Percentiles rank a stretch among this genome's conserved stretches.
phyloP scores from a whole-genome alignment of 2,329 filamentous ascomycete species.

The Colletotrichum paranaense region DNA sequence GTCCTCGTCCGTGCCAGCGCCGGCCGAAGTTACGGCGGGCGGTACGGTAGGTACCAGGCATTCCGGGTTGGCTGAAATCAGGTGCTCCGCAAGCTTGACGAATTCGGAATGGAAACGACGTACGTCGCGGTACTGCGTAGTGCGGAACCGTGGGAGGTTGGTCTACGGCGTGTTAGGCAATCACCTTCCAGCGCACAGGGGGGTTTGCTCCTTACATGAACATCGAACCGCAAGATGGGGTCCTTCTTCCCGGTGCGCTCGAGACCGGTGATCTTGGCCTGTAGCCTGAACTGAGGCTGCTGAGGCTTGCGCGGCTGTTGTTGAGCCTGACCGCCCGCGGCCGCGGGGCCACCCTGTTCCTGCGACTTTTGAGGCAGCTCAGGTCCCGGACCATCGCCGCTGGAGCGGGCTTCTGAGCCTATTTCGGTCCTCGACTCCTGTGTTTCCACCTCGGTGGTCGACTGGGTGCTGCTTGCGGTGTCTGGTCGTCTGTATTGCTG shows the following conservation, averaged over 20 bases:
- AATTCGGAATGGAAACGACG: constrained; percentile 96
- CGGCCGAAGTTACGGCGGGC: constrained; percentile 92
- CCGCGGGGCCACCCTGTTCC: constrained; percentile 40
- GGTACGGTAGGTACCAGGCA: constrained; percentile 94
- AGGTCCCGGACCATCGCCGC: constrained; percentile 36
- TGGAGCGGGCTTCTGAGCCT: constrained; percentile 32
- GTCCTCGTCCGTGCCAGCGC: constrained; percentile 95
- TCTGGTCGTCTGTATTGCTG: constrained; percentile 59
- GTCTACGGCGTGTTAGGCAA: constrained; percentile 69
- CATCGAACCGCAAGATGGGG: constrained; percentile 92
- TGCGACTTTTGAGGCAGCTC: constrained; percentile 39
- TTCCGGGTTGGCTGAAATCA: constrained; percentile 98
- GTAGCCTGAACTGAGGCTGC: constrained; percentile 82
- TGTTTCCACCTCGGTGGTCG: constrained; percentile 54
- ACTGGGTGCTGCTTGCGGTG: constrained; percentile 56
- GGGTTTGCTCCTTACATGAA: constrained; percentile 76
- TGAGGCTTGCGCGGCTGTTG: constrained; percentile 66
- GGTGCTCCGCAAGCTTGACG: constrained; percentile 92
- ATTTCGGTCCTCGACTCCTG: constrained; percentile 46
- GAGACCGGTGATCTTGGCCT: constrained; percentile 93
- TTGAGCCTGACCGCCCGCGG: constrained; percentile 39
- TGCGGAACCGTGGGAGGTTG: constrained; percentile 97
- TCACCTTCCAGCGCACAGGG: not conserved
- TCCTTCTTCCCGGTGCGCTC: constrained; percentile 97
- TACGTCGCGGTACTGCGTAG: constrained; percentile 97